Evolutionary conservation across 345 rosid genomes (phyloP).

Genomic region (Adansonia digitata): DNA sequence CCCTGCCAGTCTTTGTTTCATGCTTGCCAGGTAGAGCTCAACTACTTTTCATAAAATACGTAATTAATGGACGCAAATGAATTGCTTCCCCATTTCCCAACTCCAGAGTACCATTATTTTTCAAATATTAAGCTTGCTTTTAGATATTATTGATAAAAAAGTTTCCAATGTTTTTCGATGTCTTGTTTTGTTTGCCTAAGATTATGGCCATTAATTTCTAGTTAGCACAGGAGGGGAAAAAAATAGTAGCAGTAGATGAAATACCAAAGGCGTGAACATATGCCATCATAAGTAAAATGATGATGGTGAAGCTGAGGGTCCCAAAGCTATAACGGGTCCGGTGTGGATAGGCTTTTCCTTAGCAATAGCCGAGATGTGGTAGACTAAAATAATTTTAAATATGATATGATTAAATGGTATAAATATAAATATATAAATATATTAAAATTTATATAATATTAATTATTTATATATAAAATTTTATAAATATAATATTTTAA

Average conservation of each 20-base stretch:
- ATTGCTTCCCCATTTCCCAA: neutral
- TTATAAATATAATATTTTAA: too few relatives aligned
- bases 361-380: conserved; percentile 3
- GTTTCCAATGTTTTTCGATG: neutral
- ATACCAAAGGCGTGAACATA: conserved; percentile 40
- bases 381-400: neutral
- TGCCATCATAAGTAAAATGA: conserved; percentile 60
- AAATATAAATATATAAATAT: too few relatives aligned
- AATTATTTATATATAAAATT: too few relatives aligned
- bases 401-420: too few relatives aligned
- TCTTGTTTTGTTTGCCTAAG: neutral
- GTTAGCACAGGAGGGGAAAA: neutral
- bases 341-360: conserved; percentile 11
- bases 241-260: neutral
- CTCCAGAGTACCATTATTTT: neutral
- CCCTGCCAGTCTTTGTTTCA: conserved; percentile 10
- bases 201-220: neutral
- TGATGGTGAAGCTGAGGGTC: conserved; percentile 28
- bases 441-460: too few relatives aligned
- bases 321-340: conserved; percentile 13
- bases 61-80: neutral
- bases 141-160: too few relatives aligned
- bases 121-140: too few relatives aligned
- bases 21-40: conserved; percentile 12
- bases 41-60: conserved; percentile 9